These are phyloP conservation scores for Malus orientalis DNA, from an alignment of 306 rosid genomes.

Conservation along the genomic window DNA sequence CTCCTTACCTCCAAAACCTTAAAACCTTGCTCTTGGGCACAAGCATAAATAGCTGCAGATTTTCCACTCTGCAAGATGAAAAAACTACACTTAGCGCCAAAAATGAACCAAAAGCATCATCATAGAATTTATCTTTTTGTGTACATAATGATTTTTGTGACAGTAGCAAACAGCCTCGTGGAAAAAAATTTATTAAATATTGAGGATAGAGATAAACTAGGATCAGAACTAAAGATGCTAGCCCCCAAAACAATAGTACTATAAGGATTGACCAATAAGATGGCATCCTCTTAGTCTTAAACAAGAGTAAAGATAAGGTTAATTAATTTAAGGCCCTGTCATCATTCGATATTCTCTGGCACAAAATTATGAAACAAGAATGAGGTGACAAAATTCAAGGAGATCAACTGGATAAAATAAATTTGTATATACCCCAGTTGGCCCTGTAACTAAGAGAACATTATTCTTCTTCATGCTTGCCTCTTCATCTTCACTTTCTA, in stretches of 20 bases:
- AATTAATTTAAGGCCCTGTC: background rate
- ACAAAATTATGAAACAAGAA: background rate
- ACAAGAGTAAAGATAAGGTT: background rate
- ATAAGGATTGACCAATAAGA: background rate
- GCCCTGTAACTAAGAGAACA: constrained; percentile 79
- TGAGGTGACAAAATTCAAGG: background rate
- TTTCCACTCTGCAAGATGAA: constrained; percentile 81
- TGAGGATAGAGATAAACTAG: background rate
- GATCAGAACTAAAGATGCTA: background rate
- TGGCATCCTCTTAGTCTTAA: background rate
- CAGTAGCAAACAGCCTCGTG: background rate
- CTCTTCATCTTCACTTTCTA: constrained; percentile 32
- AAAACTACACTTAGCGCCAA: constrained; percentile 18
- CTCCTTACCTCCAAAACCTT: constrained; percentile 68
- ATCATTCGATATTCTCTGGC: background rate
- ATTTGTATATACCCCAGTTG: constrained; percentile 58
- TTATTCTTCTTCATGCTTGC: constrained; percentile 46
- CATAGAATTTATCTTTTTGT: background rate
- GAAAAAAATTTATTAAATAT: background rate
- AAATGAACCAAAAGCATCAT: constrained; percentile 6
- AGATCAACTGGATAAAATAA: background rate
- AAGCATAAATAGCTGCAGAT: constrained; percentile 91
- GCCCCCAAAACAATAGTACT: background rate
- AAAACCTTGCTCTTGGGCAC: constrained; percentile 85
- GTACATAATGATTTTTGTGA: background rate